A percentile compares a stretch with the other conserved stretches of the same genome.
These are phyloP conservation scores for Acer yangbiense DNA, from an alignment of 345 rosid genomes.

Conservation along the genomic window DNA sequence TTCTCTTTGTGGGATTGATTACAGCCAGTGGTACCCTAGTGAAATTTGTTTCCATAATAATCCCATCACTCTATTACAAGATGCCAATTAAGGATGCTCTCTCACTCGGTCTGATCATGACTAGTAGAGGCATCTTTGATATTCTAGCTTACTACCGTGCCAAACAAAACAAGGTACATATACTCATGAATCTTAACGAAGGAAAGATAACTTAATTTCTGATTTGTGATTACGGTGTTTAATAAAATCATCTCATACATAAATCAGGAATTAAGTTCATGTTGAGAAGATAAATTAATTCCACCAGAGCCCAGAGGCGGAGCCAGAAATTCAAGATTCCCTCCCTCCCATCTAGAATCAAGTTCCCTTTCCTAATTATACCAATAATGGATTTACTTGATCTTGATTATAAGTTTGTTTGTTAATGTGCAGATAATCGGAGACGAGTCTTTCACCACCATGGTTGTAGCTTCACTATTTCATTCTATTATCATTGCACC, in stretches of 20 bases:
- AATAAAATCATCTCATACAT: no score
- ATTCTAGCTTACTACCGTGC: slow-evolving; percentile 34
- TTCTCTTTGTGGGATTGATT: slow-evolving; percentile 18
- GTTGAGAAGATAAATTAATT: no score
- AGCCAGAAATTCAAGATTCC: no score
- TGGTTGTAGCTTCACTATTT: background rate
- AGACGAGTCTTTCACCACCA: background rate
- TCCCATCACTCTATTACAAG: slow-evolving; percentile 32
- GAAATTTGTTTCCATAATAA: slow-evolving; percentile 23
- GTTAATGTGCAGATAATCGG: background rate
- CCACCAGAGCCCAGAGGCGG: no score
- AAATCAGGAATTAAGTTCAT: no score
- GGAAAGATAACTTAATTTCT: no score
- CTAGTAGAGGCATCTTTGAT: slow-evolving; percentile 42
- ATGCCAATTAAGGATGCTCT: slow-evolving; percentile 44
- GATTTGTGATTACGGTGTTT: no score
- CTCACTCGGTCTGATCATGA: slow-evolving; percentile 38
- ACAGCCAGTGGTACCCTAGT: slow-evolving; percentile 9
- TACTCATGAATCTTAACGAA: no score
- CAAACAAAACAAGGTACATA: background rate
- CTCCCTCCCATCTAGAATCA: no score
- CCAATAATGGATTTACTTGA: no score
- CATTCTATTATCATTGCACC: background rate
- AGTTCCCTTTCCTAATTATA: no score
- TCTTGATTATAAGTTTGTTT: no score